Base-by-base conservation (phyloP, 345 rosid species). In the Leavenworthia alabamica region DNA sequence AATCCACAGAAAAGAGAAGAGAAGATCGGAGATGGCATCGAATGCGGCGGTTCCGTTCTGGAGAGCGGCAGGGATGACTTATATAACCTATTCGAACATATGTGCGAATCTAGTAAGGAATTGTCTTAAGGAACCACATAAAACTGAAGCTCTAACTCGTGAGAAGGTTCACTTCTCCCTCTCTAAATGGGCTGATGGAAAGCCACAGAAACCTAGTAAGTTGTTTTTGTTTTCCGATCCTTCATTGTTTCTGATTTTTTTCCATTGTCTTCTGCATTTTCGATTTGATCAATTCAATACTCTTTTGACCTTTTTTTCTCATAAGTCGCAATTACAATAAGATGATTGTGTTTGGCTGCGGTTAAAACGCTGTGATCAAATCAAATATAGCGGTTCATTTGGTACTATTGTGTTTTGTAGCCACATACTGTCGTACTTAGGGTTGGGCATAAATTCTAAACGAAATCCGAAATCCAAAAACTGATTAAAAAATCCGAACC, bases 51-150 rank as follows among this genome's bases (percentile, higher is more conserved):
- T 72, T 57, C 95, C 97, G 22, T 86, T 86, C 60, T 90, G 97
- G 97, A 88, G 95, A 52, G 78, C 97, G 42, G 90, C 92, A 4
- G 97, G 97, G 35, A 90, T 90, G 95, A 90, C 95, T 0, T 90
- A 90, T 56, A 76, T 85, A 10, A 78, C 81, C 0, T 86, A 90
- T 56, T 90, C 95, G 0, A 90, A 86, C 81, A 80, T 90, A 8
- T 90, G 97, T 16, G 92, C 92, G 1, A 86, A 75, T 51, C 77
- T 86, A 14, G 84, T 86, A 13, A 77, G 97, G 78, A 85, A 85
- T 44, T 86, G 92, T 67, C 88, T 90, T 60, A 86, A 82, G 69
- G 92, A 86, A 57, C 92, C 97, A 1, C 51, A 64, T 82, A 82
- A 68, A 65, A 41, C 82, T 6, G 90, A 89, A 48, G 73, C 80